Conservation (phyloP, 768 basidiomycete genomes). For the Kwoniella sp. region DNA sequence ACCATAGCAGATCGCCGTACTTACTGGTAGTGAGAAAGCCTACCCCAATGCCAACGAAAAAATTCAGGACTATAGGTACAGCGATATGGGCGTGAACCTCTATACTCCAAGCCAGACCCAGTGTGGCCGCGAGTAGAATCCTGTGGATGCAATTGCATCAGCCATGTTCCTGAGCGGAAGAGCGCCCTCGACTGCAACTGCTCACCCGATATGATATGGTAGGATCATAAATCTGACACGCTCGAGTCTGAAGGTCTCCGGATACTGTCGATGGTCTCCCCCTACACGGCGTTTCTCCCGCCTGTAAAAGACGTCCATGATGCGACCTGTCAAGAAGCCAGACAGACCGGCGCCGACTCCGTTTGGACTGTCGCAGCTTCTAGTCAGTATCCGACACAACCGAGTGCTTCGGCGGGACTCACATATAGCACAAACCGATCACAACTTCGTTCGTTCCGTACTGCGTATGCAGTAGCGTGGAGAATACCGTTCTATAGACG, state of each 20-base stretch:
- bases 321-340: conserved; percentile 57
- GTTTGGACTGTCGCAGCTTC: conserved; percentile 51
- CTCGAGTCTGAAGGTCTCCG: conserved; percentile 36
- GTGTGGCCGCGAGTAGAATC: conserved; percentile 7
- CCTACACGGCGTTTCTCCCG: conserved; percentile 47
- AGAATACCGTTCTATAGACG: conserved; percentile 36
- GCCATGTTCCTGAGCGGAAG: too few species aligned
- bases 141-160: not conserved
- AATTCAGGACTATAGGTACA: conserved; percentile 44
- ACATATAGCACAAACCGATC: conserved; percentile 73
- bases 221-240: conserved; percentile 11
- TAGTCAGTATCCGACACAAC: too few species aligned
- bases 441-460: conserved; percentile 64
- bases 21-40: conserved; percentile 26
- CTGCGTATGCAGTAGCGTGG: conserved; percentile 58
- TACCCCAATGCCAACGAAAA: conserved; percentile 40
- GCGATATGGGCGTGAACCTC: conserved; percentile 39
- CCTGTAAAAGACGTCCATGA: conserved; percentile 66
- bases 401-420: not conserved
- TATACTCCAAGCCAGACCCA: conserved; percentile 43
- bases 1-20: too few species aligned
- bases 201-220: conserved; percentile 14
- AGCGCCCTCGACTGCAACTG: not conserved
- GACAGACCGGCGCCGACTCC: conserved; percentile 71
- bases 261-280: conserved; percentile 32